Evolutionary conservation across 305 asterid species (phyloP).

Genomic region (Withania somnifera): DNA sequence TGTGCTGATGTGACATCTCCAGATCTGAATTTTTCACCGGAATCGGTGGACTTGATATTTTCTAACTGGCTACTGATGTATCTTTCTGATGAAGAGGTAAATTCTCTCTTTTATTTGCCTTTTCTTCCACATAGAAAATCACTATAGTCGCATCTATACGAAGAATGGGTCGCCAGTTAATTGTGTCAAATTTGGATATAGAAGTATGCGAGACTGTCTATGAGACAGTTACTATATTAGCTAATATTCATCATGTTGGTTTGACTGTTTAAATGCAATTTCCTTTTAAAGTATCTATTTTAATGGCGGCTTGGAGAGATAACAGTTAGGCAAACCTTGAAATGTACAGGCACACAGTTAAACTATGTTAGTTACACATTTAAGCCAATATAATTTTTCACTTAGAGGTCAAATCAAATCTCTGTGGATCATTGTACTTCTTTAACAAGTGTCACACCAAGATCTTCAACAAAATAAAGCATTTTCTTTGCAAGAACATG

Average conservation of each 20-base stretch:
- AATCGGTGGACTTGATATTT: slow-evolving; percentile 70
- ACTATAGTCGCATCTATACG: neutral
- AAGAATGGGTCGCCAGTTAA: neutral
- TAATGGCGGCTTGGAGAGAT: neutral
- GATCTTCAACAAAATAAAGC: neutral
- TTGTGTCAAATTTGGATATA: neutral
- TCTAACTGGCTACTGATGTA: slow-evolving; percentile 97
- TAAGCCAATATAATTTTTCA: neutral
- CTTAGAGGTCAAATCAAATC: neutral
- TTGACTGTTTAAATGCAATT: neutral
- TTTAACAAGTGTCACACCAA: neutral
- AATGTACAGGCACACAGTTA: neutral
- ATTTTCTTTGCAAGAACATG: neutral
- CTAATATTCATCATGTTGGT: neutral
- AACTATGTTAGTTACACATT: neutral
- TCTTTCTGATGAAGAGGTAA: slow-evolving; percentile 88
- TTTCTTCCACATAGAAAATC: neutral
- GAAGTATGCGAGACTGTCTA: neutral
- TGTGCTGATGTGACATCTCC: slow-evolving; percentile 93
- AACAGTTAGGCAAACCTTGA: neutral
- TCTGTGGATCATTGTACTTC: neutral
- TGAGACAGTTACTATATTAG: neutral
- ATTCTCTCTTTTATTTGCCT: neutral
- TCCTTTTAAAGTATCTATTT: neutral
- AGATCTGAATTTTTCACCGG: slow-evolving; percentile 57